phyloP scores from a whole-genome alignment of 2,329 filamentous ascomycete genomes.

The Nemania sp. region DNA sequence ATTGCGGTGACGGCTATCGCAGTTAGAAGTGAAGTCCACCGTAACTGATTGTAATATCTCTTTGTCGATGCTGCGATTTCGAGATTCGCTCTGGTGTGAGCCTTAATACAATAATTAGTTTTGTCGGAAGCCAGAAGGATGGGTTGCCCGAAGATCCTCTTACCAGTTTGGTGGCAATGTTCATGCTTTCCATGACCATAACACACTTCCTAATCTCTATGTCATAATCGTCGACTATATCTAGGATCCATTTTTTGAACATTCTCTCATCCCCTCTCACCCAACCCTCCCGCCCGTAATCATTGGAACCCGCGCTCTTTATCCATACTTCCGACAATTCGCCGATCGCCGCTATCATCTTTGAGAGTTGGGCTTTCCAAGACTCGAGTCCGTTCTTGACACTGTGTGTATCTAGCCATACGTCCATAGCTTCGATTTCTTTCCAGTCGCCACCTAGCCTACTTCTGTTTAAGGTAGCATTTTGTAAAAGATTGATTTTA shows the following conservation, averaged over 20 bases:
- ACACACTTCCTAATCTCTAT: background rate
- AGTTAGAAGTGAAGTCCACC: background rate
- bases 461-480: background rate
- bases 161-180: background rate
- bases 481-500: background rate
- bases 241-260: conserved; percentile 3
- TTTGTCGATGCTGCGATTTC: background rate
- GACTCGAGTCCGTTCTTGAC: conserved; percentile 9
- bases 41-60: background rate
- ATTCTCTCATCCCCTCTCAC: too few species aligned
- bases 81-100: background rate
- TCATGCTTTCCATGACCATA: background rate
- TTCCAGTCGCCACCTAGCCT: background rate
- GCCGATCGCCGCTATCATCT: conserved; percentile 1
- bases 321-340: background rate
- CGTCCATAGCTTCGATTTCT: background rate
- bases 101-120: background rate
- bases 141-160: background rate
- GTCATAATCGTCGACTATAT: conserved; percentile 6
- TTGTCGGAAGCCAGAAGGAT: background rate
- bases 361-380: conserved; percentile 9
- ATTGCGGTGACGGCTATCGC: background rate
- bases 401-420: background rate
- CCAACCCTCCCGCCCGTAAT: background rate
- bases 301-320: background rate